Conservation (phyloP, 768 basidiomycete species). For the Auriculariales sp. region DNA sequence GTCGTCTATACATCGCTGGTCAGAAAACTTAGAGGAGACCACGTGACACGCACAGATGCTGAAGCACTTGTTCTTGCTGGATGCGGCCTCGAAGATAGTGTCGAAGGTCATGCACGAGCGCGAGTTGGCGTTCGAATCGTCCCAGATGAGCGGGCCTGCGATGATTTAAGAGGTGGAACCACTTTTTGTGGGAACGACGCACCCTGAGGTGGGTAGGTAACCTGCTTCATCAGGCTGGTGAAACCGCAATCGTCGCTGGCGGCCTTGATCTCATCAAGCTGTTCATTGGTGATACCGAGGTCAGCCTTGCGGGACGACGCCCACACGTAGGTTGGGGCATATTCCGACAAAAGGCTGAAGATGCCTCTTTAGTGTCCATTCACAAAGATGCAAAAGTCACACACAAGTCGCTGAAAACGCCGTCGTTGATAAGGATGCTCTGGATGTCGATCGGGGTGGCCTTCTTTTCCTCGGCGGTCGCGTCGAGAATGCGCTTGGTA, state of each 20-base stretch:
- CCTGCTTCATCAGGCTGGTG: conserved; percentile 1
- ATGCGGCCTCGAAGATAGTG: background rate
- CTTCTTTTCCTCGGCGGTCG: conserved; percentile 4
- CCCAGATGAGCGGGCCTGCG: too few species aligned
- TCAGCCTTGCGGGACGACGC: background rate
- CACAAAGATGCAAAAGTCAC: background rate
- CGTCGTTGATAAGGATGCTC: conserved; percentile 9
- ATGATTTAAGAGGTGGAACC: too few species aligned
- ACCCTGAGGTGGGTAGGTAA: conserved; percentile 5
- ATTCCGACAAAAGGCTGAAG: background rate
- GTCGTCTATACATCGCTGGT: background rate
- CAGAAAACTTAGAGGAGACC: background rate
- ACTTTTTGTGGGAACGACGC: conserved; percentile 1
- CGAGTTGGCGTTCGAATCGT: conserved; percentile 1
- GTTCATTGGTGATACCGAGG: background rate
- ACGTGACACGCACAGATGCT: background rate
- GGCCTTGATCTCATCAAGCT: background rate
- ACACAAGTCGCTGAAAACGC: background rate
- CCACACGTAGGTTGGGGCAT: background rate
- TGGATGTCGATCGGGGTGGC: conserved; percentile 5
- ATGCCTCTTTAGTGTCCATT: too few species aligned
- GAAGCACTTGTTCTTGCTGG: background rate
- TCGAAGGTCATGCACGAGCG: conserved; percentile 4
- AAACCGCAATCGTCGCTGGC: background rate
- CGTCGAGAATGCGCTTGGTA: conserved; percentile 6